Base-by-base conservation (phyloP, 1,139 yeast genomes). In the Debaryomyces sp. region DNA sequence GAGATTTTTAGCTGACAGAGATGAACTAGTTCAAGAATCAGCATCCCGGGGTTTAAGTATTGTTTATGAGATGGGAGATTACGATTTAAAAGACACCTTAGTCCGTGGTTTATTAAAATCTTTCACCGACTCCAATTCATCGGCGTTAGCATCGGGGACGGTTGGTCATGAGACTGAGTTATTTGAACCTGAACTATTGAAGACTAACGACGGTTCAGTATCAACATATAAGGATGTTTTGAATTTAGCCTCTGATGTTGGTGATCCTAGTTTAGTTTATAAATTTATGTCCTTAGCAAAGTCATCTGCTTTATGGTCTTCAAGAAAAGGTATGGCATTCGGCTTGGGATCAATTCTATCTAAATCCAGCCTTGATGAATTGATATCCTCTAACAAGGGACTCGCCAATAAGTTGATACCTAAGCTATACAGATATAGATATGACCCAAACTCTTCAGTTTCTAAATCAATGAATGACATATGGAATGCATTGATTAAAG, bases 201-300 rank as follows among this genome's bases (percentile, higher is more conserved):
- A 81, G 45, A 89, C 96, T 0, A 87, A 87, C 44, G 95, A 89
- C 55, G 94, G 92, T 1, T 87, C 96, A 0, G 85, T 92, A 2
- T 88, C 96, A 0, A 91, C 97, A 0, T 92, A 92, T 61, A 89
- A 87, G 58, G 95, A 87, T 65, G 90, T 92, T 29, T 72, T 92
- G 56, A 87, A 77, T 58, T 74, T 94, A 45, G 98, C 98, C 0
- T 84, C 95, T 1, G 98, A 94, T 61, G 95, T 91, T 5, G 98
- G 98, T 37, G 97, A 94, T 65, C 96, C 98, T 18, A 82, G 96
- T 60, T 78, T 94, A 57, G 97, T 94, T 5, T 94, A 94, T 66
- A 89, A 91, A 60, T 94, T 94, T 62, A 90, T 94, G 97, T 85
- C 96, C 0, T 71, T 94, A 49, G 96, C 98, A 0, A 87, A 89